A percentile compares a stretch with the other conserved stretches of the same genome.
Evolutionary conservation across 2,329 filamentous ascomycete species (phyloP).

Genomic region (Cryphonectria naterciae): DNA sequence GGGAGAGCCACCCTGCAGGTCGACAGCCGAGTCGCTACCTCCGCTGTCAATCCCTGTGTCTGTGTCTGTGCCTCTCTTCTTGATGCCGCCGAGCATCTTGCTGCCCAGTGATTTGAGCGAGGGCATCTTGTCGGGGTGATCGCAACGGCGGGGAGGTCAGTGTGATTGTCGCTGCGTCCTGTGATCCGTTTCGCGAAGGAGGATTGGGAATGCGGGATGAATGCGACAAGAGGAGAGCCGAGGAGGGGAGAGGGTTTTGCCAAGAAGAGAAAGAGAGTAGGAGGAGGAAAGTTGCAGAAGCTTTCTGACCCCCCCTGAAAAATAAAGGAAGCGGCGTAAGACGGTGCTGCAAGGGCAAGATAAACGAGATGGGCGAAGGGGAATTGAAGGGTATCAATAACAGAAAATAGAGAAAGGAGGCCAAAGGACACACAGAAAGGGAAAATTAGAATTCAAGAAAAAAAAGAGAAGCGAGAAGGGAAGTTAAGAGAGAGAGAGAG

Average conservation of each 20-base stretch:
- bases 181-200: background rate
- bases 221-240: background rate
- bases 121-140: constrained; percentile 21
- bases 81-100: constrained; percentile 61
- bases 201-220: background rate
- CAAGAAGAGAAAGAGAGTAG: background rate
- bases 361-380: background rate
- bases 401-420: background rate
- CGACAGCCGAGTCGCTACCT: constrained; percentile 32
- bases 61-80: constrained; percentile 42
- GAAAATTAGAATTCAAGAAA: background rate
- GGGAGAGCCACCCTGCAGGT: constrained; percentile 58
- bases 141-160: background rate
- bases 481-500: background rate
- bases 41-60: constrained; percentile 10
- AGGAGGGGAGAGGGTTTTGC: background rate
- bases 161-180: background rate
- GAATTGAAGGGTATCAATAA: constrained; percentile 22
- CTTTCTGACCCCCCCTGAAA: background rate
- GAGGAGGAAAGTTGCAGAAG: background rate
- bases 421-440: background rate
- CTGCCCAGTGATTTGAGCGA: constrained; percentile 58
- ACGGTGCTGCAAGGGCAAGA: constrained; percentile 3
- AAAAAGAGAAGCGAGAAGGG: background rate
- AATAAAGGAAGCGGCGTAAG: background rate